Evolutionary conservation across 139 green algal genomes (phyloP), one percentile per base, ranked within the genome.

Genomic region (Edaphochlamys debaryana): DNA sequence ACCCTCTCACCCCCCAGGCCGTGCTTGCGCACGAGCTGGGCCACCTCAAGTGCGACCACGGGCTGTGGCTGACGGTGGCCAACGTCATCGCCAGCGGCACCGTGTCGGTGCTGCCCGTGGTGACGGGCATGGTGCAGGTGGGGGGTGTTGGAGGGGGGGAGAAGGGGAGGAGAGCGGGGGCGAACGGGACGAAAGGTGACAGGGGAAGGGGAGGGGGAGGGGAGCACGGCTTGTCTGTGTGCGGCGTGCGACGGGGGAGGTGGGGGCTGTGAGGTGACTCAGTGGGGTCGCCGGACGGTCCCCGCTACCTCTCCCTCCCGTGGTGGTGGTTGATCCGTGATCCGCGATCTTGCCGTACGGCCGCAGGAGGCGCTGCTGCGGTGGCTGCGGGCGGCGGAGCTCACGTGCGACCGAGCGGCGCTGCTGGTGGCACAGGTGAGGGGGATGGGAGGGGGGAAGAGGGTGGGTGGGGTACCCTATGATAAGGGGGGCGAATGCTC

Each of bases 361-460:
- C 45, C 45, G 4, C 56, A 63, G 85, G 94, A 96, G 67, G 89
- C 89, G 37, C 84, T 98, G 23, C 78, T 97, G 86, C 83, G 95
- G n/a, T 98, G 95, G 95, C 87, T 97, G 84, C 86, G 97, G 15
- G 93, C 95, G 8, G 97, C 96, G 34, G 97, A 99, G 93, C 94
- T 99, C 34, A 98, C 96, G 3, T 99, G 97, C 87, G 97, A 99
- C 81, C 86, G 97, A 1, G 95, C 96, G 8, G 96, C 97, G 30
- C 91, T 99, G 79, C 88, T 99, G 64, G 96, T 98, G 32, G 93
- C 93, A 15, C 94, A 96, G 75, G 92, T 93, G 45, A 80, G 84
- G 17, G 48, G 30, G 42, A 41, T 58, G 23, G 38, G 2, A 2
- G 38, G 67, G 20, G 67, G 67, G 29, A 22, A 29, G 64, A 15